Base-by-base conservation (phyloP, 176 grass and related monocot species). In the Aegilops bicornis region DNA sequence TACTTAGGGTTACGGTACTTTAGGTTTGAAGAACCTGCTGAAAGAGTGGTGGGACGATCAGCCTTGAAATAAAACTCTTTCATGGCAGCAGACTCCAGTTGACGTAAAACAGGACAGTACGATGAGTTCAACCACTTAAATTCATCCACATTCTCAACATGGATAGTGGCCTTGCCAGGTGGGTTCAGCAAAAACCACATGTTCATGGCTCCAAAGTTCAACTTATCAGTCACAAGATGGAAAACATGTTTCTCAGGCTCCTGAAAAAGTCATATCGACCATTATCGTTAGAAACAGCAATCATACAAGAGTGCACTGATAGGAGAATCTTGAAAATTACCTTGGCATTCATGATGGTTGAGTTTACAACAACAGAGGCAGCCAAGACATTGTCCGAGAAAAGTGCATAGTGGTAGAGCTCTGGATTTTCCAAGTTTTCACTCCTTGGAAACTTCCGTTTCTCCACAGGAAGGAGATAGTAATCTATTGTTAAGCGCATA, bases 111-210 rank as follows among this genome's bases (percentile, higher is more conserved):
- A 81, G 97, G 97, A 92, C 94, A 99, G 80, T 99, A 96, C 19
- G 97, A 91, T 72, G 97, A 96, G 83, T 99, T 99, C 80, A 99
- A 80, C 97, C 97, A 96, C 85, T 96, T 96, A 80, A 99, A 99
- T 39, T 96, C 97, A 79, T 99, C 97, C 68, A 99, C 97, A 87
- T 99, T 99, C 78, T 99, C 94, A 48, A 99, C 94, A 87, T 99
- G 90, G 73, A 99, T 94, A 30, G 97, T 96, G 22, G 97, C 97
- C 60, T 92, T 89, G n/a, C 94, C 92, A 80, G 97, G 97, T 67
- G 97, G 92, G 68, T 99, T 99, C 67, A 96, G 84, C 67, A 99
- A 68, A 92, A 99, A 99, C 97, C 97, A 99, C 97, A 99, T 99
- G 90, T 93, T 99, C 97, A 99, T 96, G 35, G 97, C 94, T 89